Base-by-base conservation (phyloP, 1,284 basidiomycete species). In the Porogramme epimiltina region DNA sequence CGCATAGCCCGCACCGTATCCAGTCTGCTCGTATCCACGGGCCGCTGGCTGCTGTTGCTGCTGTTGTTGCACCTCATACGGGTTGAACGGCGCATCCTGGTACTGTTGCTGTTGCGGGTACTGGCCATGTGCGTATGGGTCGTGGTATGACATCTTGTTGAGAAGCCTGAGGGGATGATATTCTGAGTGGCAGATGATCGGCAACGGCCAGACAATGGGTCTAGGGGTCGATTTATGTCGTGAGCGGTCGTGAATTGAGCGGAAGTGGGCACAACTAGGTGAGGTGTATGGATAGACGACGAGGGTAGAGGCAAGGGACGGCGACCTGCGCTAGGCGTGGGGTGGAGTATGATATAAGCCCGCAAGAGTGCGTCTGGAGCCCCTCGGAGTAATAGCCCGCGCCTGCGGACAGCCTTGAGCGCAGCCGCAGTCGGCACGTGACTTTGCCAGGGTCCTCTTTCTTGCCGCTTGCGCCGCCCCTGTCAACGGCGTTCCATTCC, bases 91-190 rank as follows among this genome's bases (percentile, higher is more conserved):
- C 42, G 69, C 52, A 47, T 77, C 71, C 23, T 66, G 56, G 55
- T 73, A 69, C 23, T 70, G 70, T 55, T 77, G 71, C 37, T 47
- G 45, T 16, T 37, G 34, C 43, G 72, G 65, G 31, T 74, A 74
- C 51, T 71, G 68, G 49, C 63, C 63, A 38, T 45, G 48, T 18
- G 71, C 58, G 61, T 84, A 55, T 2, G 81, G 81, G 61, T 85
- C 82, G 53, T 67, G 72, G 67, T 80, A 76, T 34, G 76, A 67
- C 73, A 77, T 72, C 48, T 50, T 70, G 45, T n/a, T n/a, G n/a
- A n/a, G n/a, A n/a, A 47, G 42, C n/a, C n/a, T n/a, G n/a, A n/a
- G n/a, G n/a, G n/a, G n/a, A n/a, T n/a, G n/a, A n/a, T n/a, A n/a
- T n/a, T n/a, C n/a, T n/a, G n/a, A n/a, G n/a, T n/a, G n/a, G n/a